Evolutionary conservation across 768 basidiomycete genomes (phyloP).

Genomic region (Amanita pseudoporphyria): DNA sequence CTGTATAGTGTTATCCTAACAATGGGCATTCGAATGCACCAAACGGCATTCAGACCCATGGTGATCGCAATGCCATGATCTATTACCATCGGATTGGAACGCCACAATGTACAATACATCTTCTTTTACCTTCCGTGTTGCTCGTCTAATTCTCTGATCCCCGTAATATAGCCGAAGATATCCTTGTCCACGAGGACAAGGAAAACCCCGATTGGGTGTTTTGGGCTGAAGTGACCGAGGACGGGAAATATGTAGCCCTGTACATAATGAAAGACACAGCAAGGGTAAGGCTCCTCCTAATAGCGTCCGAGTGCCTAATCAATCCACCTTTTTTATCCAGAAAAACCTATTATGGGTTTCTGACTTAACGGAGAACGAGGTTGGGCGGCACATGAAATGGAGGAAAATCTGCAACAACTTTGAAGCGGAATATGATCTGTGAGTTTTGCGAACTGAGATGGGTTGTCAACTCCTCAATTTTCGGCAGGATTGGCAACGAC

Average conservation of each 20-base stretch:
- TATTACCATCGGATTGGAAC: slow-evolving; percentile 73
- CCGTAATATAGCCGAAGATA: slow-evolving; percentile 44
- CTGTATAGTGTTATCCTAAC: slow-evolving; percentile 49
- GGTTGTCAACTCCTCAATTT: slow-evolving; percentile 3
- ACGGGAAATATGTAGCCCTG: slow-evolving; percentile 55
- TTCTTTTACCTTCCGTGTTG: background rate
- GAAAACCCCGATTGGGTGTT: slow-evolving; percentile 62
- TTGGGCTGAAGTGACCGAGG: slow-evolving; percentile 45
- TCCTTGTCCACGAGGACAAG: slow-evolving; percentile 55
- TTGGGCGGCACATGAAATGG: slow-evolving; percentile 63
- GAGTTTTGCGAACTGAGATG: slow-evolving; percentile 18
- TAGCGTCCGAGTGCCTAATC: background rate
- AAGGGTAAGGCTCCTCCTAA: slow-evolving; percentile 30
- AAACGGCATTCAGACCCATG: slow-evolving; percentile 47
- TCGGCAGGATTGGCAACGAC: slow-evolving; percentile 50
- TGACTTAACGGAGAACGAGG: slow-evolving; percentile 48
- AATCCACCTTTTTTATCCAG: slow-evolving; percentile 33
- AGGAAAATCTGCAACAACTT: slow-evolving; percentile 61
- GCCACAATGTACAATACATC: slow-evolving; percentile 38
- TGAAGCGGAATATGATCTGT: slow-evolving; percentile 58
- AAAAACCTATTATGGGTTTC: slow-evolving; percentile 71
- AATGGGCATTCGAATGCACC: slow-evolving; percentile 36
- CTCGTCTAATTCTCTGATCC: slow-evolving; percentile 2
- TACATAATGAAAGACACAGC: slow-evolving; percentile 51
- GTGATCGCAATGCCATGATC: slow-evolving; percentile 61